A percentile compares a stretch with the other conserved stretches of the same genome.
Evolutionary conservation across 1,284 basidiomycete genomes (phyloP).

Genomic region (Irpex rosettiformis): DNA sequence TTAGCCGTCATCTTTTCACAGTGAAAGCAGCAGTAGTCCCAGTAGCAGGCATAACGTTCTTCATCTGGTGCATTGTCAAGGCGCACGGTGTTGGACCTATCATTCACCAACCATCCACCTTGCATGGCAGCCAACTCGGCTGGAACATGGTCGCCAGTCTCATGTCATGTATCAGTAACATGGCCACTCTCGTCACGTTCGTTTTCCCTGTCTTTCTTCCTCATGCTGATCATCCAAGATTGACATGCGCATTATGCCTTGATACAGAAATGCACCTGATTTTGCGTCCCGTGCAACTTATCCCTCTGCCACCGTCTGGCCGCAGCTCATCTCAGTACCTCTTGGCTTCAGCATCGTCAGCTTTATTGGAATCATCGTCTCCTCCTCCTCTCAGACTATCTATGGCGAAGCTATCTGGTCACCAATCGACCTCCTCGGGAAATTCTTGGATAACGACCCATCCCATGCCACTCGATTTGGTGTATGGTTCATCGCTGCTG

Average conservation of each 20-base stretch:
- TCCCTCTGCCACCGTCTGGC: constrained; percentile 65
- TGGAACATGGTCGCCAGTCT: constrained; percentile 81
- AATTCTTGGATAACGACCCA: constrained; percentile 64
- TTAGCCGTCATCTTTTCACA: constrained; percentile 76
- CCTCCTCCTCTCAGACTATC: constrained; percentile 73
- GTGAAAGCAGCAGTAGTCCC: constrained; percentile 75
- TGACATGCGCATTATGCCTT: constrained; percentile 2
- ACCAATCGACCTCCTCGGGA: constrained; percentile 69
- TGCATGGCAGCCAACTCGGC: constrained; percentile 68
- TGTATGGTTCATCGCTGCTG: constrained; percentile 73
- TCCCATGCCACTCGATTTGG: constrained; percentile 66
- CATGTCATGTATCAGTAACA: constrained; percentile 80
- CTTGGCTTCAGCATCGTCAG: constrained; percentile 75
- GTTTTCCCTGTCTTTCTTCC: constrained; percentile 18
- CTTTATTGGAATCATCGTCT: constrained; percentile 84
- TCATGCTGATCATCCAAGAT: neutral
- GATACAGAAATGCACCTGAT: constrained; percentile 66
- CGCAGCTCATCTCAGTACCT: constrained; percentile 74
- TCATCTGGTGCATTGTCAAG: constrained; percentile 78
- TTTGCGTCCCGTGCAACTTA: constrained; percentile 73
- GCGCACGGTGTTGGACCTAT: constrained; percentile 83
- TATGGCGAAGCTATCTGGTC: constrained; percentile 81
- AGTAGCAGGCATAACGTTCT: constrained; percentile 73
- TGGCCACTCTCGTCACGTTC: constrained; percentile 71
- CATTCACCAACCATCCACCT: constrained; percentile 58